Evolutionary conservation across 2,329 filamentous ascomycete species (phyloP).

Genomic region (Beauveria bassiana): DNA sequence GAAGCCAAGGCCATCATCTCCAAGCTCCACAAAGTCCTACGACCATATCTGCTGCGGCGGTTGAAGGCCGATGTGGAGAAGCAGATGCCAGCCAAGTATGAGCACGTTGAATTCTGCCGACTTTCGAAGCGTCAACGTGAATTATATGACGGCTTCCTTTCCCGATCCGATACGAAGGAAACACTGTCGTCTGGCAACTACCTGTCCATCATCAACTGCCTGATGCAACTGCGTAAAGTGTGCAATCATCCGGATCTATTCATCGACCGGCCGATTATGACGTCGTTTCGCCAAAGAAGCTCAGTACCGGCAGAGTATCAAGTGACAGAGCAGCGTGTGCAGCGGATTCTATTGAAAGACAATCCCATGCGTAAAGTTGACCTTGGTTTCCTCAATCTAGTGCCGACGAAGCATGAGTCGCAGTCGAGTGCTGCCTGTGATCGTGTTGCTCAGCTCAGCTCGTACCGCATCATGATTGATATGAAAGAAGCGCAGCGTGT

Average conservation of each 20-base stretch:
- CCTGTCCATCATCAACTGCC: slow-evolving; percentile 93
- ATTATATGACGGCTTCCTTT: slow-evolving; percentile 93
- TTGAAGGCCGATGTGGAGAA: slow-evolving; percentile 97
- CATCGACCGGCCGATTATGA: slow-evolving; percentile 91
- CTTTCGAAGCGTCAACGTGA: slow-evolving; percentile 92
- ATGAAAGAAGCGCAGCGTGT: slow-evolving; percentile 63
- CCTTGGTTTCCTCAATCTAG: slow-evolving; percentile 70
- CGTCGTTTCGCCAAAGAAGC: slow-evolving; percentile 83
- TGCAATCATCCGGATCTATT: slow-evolving; percentile 98
- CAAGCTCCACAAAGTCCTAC: slow-evolving; percentile 87
- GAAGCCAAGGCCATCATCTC: slow-evolving; percentile 87
- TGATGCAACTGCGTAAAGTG: slow-evolving; percentile 96
- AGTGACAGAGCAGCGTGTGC: slow-evolving; percentile 62
- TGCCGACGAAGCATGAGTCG: slow-evolving; percentile 63
- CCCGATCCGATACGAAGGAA: slow-evolving; percentile 78
- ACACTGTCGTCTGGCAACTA: slow-evolving; percentile 91
- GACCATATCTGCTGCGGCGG: slow-evolving; percentile 83
- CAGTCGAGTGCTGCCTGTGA: slow-evolving; percentile 48
- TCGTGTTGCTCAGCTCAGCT: slow-evolving; percentile 57
- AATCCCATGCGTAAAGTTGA: slow-evolving; percentile 58
- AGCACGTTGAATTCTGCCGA: slow-evolving; percentile 92
- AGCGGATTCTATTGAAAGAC: slow-evolving; percentile 54
- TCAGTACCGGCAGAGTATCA: slow-evolving; percentile 71
- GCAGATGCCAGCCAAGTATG: slow-evolving; percentile 97
- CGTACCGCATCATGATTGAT: slow-evolving; percentile 60